Base-by-base conservation (phyloP, 306 rosid genomes). In the Vigna radiata region DNA sequence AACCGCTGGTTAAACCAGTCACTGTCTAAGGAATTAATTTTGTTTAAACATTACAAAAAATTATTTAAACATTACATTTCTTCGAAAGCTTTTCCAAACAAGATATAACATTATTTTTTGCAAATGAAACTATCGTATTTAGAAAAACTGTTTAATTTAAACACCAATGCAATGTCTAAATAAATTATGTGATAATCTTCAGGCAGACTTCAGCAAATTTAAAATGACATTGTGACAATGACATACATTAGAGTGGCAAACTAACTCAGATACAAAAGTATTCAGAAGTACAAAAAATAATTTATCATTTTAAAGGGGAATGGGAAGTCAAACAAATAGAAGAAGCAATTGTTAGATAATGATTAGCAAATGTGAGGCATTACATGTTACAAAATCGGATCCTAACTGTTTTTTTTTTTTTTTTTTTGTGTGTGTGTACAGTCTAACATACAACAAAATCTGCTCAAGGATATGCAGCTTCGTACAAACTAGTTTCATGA, bases 381-480 rank as follows among this genome's bases (percentile, higher is more conserved):
- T 59, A 59, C 39, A 59, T 25, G 37, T 27, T 59, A 59, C 65
- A 59, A 59, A 59, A 59, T 59, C 5, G 39, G 39, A 59, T 25
- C 39, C 65, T 59, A 14, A 25, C 65, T 27, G 17, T 29, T 0
- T 13, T 9, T 23, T 56, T 27, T 56, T 29, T 29, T 3, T 27
- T 27, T 1, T 25, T 25, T 25, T 1, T 25, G 29, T 27, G 29
- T 29, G 5, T 25, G 36, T 59, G 10, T 27, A 59, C 39, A 59
- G 39, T 59, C 16, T 59, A 59, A 18, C 65, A 27, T 25, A 59
- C 65, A 25, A 59, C 65, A 59, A 59, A 59, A 27, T 59, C 39
- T 27, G 65, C 39, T 27, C 41, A 59, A 27, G 65, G 65, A 59
- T 59, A 59, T 59, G 65, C 25, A 25, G 64, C 64, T 58, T 25